Evolutionary conservation across 2,329 filamentous ascomycete species (phyloP).

Genomic region (Calycina herbarum): DNA sequence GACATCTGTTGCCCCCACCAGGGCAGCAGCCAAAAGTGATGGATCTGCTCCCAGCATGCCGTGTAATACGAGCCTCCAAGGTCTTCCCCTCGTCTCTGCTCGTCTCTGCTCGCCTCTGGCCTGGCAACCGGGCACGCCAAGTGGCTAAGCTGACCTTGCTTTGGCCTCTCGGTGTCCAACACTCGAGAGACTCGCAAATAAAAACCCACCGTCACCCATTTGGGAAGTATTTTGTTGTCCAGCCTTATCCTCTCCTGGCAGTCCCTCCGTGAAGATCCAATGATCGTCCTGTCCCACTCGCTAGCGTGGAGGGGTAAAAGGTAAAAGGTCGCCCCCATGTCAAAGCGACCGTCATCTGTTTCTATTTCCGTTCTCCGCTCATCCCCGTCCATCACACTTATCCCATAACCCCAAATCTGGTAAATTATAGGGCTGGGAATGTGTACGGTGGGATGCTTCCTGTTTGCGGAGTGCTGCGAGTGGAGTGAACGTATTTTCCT

Average conservation of each 20-base stretch:
- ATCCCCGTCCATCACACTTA: neutral
- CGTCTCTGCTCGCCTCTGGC: neutral
- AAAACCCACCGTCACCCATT: neutral
- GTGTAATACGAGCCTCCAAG: neutral
- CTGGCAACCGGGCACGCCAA: neutral
- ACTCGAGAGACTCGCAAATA: no score
- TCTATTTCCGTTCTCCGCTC: slow-evolving; percentile 5
- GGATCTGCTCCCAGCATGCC: neutral
- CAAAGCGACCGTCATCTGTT: neutral
- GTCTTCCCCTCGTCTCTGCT: neutral
- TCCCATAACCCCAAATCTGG: neutral
- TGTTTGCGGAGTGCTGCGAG: neutral
- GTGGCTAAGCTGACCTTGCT: neutral
- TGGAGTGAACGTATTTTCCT: neutral
- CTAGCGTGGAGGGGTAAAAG: neutral
- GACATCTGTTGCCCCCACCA: neutral
- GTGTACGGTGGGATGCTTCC: neutral
- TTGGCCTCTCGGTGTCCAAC: neutral
- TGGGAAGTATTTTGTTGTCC: neutral
- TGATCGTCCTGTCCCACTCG: neutral
- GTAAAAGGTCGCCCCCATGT: neutral
- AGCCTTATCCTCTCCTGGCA: slow-evolving; percentile 5
- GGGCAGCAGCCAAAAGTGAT: neutral
- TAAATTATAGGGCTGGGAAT: slow-evolving; percentile 2
- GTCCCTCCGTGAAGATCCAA: neutral